phyloP scores from a whole-genome alignment of 345 rosid genomes.

The Syzygium aromaticum region DNA sequence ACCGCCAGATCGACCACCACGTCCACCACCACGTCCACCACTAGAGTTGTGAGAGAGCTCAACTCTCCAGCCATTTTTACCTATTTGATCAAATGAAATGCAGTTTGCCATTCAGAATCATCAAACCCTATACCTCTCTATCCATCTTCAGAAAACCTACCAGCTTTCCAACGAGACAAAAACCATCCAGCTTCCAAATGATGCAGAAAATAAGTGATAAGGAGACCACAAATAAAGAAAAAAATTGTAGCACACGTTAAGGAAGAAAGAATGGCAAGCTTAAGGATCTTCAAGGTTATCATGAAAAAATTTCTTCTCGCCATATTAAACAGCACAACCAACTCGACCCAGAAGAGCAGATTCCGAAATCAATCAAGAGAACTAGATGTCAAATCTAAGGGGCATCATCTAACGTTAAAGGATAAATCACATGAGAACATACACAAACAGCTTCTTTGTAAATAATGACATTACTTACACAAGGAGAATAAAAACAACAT shows the following conservation, averaged over 20 bases:
- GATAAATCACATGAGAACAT: neutral
- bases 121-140: neutral
- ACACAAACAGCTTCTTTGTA: neutral
- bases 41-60: conserved; percentile 12
- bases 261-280: neutral
- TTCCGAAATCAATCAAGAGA: neutral
- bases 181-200: neutral
- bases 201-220: neutral
- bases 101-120: neutral
- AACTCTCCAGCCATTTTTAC: conserved; percentile 17
- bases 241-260: neutral
- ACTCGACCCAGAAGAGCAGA: neutral
- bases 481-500: neutral
- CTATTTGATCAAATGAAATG: neutral
- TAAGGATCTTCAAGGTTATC: neutral
- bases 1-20: conserved; percentile 15
- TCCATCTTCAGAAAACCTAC: neutral
- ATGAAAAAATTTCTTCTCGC: neutral
- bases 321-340: neutral
- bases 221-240: neutral
- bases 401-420: neutral
- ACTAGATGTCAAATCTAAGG: neutral
- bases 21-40: conserved; percentile 11
- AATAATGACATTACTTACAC: neutral
- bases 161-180: neutral